These are phyloP conservation scores for Paratinospora sagittata DNA, from an alignment of 164 flowering plant species.

Conservation along the genomic window DNA sequence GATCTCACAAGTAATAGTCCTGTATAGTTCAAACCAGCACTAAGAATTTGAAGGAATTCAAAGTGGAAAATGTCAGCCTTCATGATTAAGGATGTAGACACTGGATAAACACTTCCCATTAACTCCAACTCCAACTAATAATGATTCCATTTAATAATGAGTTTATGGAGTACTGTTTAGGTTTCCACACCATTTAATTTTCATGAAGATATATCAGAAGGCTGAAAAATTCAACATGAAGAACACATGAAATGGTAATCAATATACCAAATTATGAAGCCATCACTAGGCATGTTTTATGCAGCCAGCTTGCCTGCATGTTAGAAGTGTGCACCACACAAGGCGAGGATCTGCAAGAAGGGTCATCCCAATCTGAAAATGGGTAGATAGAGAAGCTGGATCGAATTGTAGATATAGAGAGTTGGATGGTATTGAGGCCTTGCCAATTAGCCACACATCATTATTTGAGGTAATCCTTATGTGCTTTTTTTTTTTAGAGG, in stretches of 20 bases:
- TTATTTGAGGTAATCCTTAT: background rate
- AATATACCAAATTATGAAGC: background rate
- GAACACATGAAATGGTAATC: background rate
- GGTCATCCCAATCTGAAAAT: background rate
- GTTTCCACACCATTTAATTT: background rate
- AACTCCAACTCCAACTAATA: background rate
- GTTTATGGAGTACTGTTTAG: background rate
- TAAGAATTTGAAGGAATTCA: background rate
- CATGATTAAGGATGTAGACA: background rate
- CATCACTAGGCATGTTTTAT: too few relatives aligned
- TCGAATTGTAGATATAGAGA: background rate
- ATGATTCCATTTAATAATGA: background rate
- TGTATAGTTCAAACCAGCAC: background rate
- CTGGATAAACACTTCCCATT: background rate
- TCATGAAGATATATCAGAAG: background rate
- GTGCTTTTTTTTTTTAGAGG: background rate
- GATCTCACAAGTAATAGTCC: background rate
- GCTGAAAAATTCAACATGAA: background rate
- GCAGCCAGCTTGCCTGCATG: too few relatives aligned
- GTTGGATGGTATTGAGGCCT: too few relatives aligned
- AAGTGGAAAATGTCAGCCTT: background rate
- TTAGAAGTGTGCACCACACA: background rate
- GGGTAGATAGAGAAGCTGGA: background rate
- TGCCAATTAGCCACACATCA: background rate
- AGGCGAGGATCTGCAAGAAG: background rate